Conservation (phyloP, 169 alveolate species). For the Cyclospora cayetanensis region DNA sequence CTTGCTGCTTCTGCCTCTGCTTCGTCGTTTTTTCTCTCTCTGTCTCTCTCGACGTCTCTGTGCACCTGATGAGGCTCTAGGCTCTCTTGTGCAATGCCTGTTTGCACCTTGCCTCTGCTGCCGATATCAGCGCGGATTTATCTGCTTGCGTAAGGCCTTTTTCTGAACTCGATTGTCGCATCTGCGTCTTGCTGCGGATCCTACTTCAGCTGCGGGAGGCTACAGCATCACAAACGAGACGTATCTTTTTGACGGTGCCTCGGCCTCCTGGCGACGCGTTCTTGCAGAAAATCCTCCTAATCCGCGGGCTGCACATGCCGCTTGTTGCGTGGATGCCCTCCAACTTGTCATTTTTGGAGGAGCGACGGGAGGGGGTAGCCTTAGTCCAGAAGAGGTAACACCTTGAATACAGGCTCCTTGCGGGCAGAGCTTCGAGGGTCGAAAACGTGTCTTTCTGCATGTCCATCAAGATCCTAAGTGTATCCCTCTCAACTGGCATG, state of each 20-base stretch:
- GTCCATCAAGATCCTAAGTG: neutral
- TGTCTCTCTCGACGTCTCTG: too few relatives aligned
- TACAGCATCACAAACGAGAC: constrained; percentile 98
- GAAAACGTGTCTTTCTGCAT: neutral
- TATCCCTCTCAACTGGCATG: too few relatives aligned
- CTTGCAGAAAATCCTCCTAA: constrained; percentile 66
- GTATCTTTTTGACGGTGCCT: constrained; percentile 88
- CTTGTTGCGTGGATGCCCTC: constrained; percentile 95
- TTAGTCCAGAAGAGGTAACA: constrained; percentile 95
- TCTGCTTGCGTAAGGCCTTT: neutral
- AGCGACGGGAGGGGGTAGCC: constrained; percentile 99
- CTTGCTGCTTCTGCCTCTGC: too few relatives aligned
- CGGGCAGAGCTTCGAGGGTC: too few relatives aligned
- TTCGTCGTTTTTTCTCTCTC: too few relatives aligned
- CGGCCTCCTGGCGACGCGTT: constrained; percentile 90
- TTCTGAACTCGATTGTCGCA: neutral
- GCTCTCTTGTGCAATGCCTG: neutral
- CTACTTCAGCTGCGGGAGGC: constrained; percentile 91
- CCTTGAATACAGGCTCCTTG: too few relatives aligned
- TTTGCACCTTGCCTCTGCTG: neutral
- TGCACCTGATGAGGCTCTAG: neutral
- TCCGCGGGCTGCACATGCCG: constrained; percentile 99
- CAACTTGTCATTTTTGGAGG: constrained; percentile 98
- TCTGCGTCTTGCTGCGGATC: neutral
- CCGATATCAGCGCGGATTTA: neutral